Evolutionary conservation across 1,139 yeast genomes (phyloP), one percentile per base, ranked within the genome.

Genomic region (Yamadazyma conglobata): DNA sequence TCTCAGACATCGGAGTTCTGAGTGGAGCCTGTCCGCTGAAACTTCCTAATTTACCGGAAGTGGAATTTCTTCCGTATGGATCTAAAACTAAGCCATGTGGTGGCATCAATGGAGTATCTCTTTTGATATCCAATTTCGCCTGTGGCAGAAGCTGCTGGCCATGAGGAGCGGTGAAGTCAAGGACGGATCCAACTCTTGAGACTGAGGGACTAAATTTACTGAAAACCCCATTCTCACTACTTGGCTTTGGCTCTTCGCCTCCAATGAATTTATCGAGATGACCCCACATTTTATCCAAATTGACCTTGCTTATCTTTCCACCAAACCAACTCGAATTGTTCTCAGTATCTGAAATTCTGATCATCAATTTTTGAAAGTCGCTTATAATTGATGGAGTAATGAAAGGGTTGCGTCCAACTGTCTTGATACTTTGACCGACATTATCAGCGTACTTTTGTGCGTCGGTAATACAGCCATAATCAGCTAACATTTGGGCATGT

Each of bases 221-320:
- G 58, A 85, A 85, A 0, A 81, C 78, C 6, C 83, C 70, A 17
- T 73, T 74, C 20, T 57, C 59, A 7, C 24, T 33, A n/a, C 35
- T 31, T 4, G 63, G 39, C 6, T 60, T 58, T 2, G 52, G 44
- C 32, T 86, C 96, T 31, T 86, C 96, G 9, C 97, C 98, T 3
- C 95, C 86, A 40, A 91, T 91, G 52, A 89, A 86, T 54, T 87
- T 87, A 52, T 87, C 95, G 39, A 88, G 64, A 31, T 83, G 88
- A 6, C 89, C 91, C 93, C 94, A 84, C 37, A 88, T 80, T 48
- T 77, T 82, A 47, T 88, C 95, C 37, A 88, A 64, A 45, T 82
- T 84, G 10, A 93, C 94, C 49, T 79, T 79, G 22, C 83, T 64
- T 44, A 83, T 69, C 63, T 73, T 78, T 22, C 74, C 59, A 15